Conservation (phyloP, 2,329 filamentous ascomycete species). For the Penicillium sp. region DNA sequence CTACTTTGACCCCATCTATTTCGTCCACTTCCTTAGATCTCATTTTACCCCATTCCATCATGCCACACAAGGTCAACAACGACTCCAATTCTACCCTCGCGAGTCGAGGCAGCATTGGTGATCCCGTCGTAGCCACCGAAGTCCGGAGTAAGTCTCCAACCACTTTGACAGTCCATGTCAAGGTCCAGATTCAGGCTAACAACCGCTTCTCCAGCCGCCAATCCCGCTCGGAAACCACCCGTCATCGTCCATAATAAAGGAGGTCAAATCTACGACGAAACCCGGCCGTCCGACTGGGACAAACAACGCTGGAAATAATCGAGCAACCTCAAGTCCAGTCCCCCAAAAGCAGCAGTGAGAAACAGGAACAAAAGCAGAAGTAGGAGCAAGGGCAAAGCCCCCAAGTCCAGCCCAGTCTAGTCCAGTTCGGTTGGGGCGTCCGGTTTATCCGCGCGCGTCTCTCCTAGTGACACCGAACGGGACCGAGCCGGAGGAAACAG, state of each 20-base stretch:
- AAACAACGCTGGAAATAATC: slow-evolving; percentile 40
- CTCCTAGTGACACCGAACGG: not conserved
- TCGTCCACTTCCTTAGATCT: not conserved
- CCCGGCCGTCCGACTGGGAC: slow-evolving; percentile 38
- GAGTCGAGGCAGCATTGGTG: slow-evolving; percentile 28
- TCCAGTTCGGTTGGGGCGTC: not conserved
- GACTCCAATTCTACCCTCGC: slow-evolving; percentile 37
- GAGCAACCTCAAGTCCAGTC: not conserved
- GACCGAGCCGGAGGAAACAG: not conserved
- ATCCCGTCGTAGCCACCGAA: slow-evolving; percentile 30
- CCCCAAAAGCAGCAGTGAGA: not conserved
- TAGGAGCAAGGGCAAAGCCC: not conserved
- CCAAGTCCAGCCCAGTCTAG: not conserved
- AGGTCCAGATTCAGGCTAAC: slow-evolving; percentile 27
- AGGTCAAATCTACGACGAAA: slow-evolving; percentile 38
- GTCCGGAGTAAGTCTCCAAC: slow-evolving; percentile 26
- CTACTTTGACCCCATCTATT: not conserved
- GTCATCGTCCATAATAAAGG: slow-evolving; percentile 37
- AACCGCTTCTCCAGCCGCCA: slow-evolving; percentile 19
- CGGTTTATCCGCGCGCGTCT: slow-evolving; percentile 17
- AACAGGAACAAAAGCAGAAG: not conserved
- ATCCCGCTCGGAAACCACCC: slow-evolving; percentile 33
- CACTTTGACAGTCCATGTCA: not conserved
- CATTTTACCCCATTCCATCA: slow-evolving; percentile 13
- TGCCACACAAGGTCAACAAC: slow-evolving; percentile 37